Evolutionary conservation across 2,329 filamentous ascomycete species (phyloP), one percentile per base, ranked within the genome.

Genomic region (Cytospora paraplurivora): DNA sequence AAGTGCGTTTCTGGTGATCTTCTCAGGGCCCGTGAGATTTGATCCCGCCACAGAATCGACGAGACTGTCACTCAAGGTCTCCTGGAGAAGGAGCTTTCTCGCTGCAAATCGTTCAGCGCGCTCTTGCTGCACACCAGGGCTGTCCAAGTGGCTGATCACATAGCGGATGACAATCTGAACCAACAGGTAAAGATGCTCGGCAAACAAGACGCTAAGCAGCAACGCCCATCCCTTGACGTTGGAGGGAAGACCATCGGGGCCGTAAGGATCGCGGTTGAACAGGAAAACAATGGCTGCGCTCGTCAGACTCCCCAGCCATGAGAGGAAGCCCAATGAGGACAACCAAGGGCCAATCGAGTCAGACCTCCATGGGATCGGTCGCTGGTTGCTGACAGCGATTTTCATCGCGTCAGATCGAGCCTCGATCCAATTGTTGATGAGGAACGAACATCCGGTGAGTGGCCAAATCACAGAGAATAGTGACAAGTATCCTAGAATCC

Each of bases 291-390:
- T 85, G 0, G 93, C 92, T 0, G 93, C 88, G 62, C 90, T 93
- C 6, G 93, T 96, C 64, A 98, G 80, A 68, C 90, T 95, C 49
- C 95, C 95, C 32, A 97, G 81, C 95, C 95, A 98, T 4, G 92
- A 90, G n/a, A 98, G 80, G 74, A 98, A 96, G 17, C 88, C 89
- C 2, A 99, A 81, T 1, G 91, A 88, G 68, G 93, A 86, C 13
- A 98, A 81, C 90, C 93, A 98, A 0, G 95, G 93, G 0, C 95
- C 95, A 69, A 99, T 98, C 1, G 91, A 95, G 77, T 98, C 95
- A 1, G 92, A 88, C 59, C 95, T 87, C 85, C 90, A 92, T 0
- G 95, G 95, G 44, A 91, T 92, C 0, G 95, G 95, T 4, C 95
- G 88, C 71, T 94, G 90, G 81, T 92, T 93, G 75, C 93, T 90